phyloP scores from a whole-genome alignment of 768 basidiomycete species.

The Steccherinum ochraceum region DNA sequence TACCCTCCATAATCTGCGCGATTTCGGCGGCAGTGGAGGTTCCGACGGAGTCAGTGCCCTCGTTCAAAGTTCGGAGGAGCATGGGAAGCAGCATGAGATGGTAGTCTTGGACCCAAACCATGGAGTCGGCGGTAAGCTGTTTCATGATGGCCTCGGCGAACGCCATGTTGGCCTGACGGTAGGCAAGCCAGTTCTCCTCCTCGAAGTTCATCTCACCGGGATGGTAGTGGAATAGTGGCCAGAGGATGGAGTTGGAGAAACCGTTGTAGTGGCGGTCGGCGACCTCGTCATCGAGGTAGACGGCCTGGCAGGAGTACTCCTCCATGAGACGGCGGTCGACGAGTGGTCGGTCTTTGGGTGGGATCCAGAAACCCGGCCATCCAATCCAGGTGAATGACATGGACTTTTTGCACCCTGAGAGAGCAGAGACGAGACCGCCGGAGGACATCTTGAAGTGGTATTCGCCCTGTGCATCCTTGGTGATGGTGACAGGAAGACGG shows the following conservation, averaged over 20 bases:
- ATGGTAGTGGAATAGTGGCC: conserved; percentile 99
- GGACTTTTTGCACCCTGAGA: conserved; percentile 97
- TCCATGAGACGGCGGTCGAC: conserved; percentile 92
- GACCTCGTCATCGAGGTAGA: conserved; percentile 95
- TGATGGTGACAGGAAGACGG: conserved; percentile 92
- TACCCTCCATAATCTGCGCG: conserved; percentile 65
- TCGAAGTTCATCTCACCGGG: conserved; percentile 99
- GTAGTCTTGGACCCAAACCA: conserved; percentile 99
- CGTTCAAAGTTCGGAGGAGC: conserved; percentile 85
- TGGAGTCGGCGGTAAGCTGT: conserved; percentile 77
- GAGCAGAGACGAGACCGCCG: conserved; percentile 94
- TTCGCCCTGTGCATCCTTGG: conserved; percentile 84
- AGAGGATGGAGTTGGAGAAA: conserved; percentile 98
- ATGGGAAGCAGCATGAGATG: conserved; percentile 97
- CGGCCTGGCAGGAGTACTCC: conserved; percentile 95
- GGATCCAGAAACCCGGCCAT: conserved; percentile 94
- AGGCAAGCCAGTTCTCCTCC: conserved; percentile 96
- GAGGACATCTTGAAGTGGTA: conserved; percentile 99
- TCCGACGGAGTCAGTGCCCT: conserved; percentile 53
- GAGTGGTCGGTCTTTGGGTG: conserved; percentile 80
- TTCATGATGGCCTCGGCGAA: conserved; percentile 87
- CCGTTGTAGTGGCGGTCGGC: conserved; percentile 99
- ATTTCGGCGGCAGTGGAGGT: conserved; percentile 57
- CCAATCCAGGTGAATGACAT: conserved; percentile 98
- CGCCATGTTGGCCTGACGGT: conserved; percentile 91